These are phyloP conservation scores for Pneumocystis sp. DNA, from an alignment of 1,139 yeast genomes.

Conservation along the genomic window DNA sequence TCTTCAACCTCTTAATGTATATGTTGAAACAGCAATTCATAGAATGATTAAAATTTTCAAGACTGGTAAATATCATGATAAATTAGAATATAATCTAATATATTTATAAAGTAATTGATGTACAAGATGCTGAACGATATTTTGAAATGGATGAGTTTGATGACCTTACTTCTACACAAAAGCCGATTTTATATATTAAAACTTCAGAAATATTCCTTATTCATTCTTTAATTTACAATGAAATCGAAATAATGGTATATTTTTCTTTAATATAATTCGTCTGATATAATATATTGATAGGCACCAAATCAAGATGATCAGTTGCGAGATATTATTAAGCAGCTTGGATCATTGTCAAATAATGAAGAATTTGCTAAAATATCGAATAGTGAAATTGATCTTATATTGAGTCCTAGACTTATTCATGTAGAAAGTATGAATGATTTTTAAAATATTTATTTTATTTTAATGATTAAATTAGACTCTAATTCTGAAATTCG, in stretches of 20 bases:
- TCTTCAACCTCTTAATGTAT: constrained; percentile 68
- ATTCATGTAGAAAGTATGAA: constrained; percentile 21
- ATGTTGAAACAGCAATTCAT: constrained; percentile 38
- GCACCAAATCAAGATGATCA: constrained; percentile 39
- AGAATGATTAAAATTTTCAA: constrained; percentile 32
- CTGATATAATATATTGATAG: constrained; percentile 8
- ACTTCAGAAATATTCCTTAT: constrained; percentile 51
- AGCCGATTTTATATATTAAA: constrained; percentile 50
- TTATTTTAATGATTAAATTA: background rate
- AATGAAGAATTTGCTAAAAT: constrained; percentile 7
- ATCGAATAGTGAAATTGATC: constrained; percentile 21
- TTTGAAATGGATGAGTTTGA: constrained; percentile 54
- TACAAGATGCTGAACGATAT: constrained; percentile 43
- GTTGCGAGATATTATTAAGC: constrained; percentile 32
- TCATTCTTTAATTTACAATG: constrained; percentile 41
- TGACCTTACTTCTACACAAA: constrained; percentile 51
- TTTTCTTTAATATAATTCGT: constrained; percentile 12
- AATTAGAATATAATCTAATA: background rate
- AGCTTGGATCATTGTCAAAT: constrained; percentile 31
- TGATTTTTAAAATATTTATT: background rate
- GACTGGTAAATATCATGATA: constrained; percentile 15
- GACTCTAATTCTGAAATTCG: constrained; percentile 28
- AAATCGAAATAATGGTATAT: constrained; percentile 33
- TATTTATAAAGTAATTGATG: constrained; percentile 30
- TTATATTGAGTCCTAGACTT: constrained; percentile 30